Evolutionary conservation across 192 early-diverging fungal genomes (phyloP), one percentile per base, ranked within the genome.

Genomic region (Backusella mclennaniae): DNA sequence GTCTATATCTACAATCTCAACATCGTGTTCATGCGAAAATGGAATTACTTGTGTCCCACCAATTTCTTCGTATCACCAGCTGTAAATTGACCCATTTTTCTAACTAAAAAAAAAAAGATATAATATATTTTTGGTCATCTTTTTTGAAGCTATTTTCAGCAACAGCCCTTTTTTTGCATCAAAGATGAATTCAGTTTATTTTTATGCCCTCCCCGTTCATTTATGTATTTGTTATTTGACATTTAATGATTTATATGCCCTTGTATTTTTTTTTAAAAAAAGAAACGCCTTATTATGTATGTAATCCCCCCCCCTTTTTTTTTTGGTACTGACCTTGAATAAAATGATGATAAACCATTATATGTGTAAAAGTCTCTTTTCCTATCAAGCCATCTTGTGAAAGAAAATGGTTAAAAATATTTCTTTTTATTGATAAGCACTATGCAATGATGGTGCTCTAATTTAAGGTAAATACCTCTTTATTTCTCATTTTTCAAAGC

Each of bases 11-110:
- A 44, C 42, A 26, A 46, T 71, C 26, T 71, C 70, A 71, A 71
- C 70, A 71, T 71, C 42, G 44, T 71, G 70, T 71, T 71, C 70
- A 71, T 71, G 70, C 70, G 70, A 71, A 71, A 44, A 71, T 71
- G 42, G 29, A 71, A 41, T 29, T 31, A 33, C 42, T 19, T 71
- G 21, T 71, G 70, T 71, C 2, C 70, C 7, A 41, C 70, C 70
- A 29, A 26, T 63, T 29, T 26, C 56, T 26, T 59, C 12, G 56
- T 59, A 59, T 59, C 56, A 59, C 56, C 56, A 29, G 19, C 2
- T 8, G 12, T 59, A 59, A 59, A 59, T 59, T 59, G 56, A 7
- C 21, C 11, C 11, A 26, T 26, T 26, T 26, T 59, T 56, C 14
- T 44, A 14, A 44, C 42, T 44, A 44, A 44, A 44, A 44, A 23